Percentiles rank a stretch among this genome's conserved stretches.
phyloP scores from a whole-genome alignment of 441 rosid genomes.

The Gossypium lobatum region DNA sequence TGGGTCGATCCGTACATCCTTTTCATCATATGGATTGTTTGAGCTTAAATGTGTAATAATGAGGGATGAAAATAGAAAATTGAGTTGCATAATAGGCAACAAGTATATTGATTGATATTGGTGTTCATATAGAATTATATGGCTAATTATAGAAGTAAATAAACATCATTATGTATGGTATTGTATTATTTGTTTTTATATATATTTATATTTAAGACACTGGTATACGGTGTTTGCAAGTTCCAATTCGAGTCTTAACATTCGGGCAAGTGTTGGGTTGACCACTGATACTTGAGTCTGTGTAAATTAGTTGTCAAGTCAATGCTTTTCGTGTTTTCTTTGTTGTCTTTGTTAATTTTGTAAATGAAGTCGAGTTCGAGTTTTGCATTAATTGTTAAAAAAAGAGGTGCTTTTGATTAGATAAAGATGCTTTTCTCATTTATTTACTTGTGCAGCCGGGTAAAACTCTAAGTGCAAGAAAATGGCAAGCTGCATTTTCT shows the following conservation, averaged over 20 bases:
- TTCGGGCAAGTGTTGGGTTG: not conserved
- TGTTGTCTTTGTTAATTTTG: too few relatives aligned
- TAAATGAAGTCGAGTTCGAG: too few relatives aligned
- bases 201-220: not conserved
- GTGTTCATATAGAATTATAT: not conserved
- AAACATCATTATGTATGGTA: not conserved
- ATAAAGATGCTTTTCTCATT: not conserved
- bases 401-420: too few relatives aligned
- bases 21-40: not conserved
- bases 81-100: not conserved
- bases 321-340: not conserved
- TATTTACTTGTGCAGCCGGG: constrained; percentile 58
- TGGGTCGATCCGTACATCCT: not conserved
- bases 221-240: not conserved
- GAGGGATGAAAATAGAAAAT: not conserved
- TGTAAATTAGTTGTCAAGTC: not conserved
- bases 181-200: not conserved
- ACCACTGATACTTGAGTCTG: not conserved
- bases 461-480: constrained; percentile 82
- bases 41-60: not conserved
- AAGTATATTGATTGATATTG: not conserved
- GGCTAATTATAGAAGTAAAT: not conserved
- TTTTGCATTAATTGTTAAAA: too few relatives aligned
- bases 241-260: not conserved
- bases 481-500: constrained; percentile 86